Evolutionary conservation across 2,329 filamentous ascomycete species (phyloP), one percentile per base, ranked within the genome.

Genomic region (Tolypocladium nubicola): DNA sequence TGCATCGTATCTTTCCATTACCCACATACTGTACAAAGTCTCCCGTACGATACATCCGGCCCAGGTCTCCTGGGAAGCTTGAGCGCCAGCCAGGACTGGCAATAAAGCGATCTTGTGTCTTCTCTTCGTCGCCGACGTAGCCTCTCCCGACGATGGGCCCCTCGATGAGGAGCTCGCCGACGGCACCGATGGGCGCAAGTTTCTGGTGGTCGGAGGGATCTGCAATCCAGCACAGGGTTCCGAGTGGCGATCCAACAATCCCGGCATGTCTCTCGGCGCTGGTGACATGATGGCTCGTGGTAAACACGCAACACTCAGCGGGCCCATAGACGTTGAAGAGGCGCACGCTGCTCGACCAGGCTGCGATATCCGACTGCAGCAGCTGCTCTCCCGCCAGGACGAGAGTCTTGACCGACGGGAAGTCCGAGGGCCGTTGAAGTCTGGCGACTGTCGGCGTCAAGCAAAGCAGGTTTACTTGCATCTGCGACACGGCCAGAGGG

Each of bases 361-460:
- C 9, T 0, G 21, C 49, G n/a, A 57, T 41, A n/a, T 55, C 41
- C 13, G 37, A 26, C 16, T 53, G 21, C 10, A 53, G 8, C 52
- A 57, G 6, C 16, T 21, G 53, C 49, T 57, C 58, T 2, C 58
- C 55, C 19, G 21, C 38, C 5, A 57, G 26, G 6, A 76, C 73
- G 2, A 81, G 68, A 13, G 77, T 77, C 54, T 77, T 71, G 0
- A 80, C 68, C 0, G 71, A 73, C 9, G 75, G 72, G 7, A 79
- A 74, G 49, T 77, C 71, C 49, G 75, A 72, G 0, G 74, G 63
- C 14, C 77, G 74, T 2, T 80, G 63, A 4, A 79, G 74, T 0
- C 76, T 72, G 2, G 76, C 75, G 0, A 80, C 77, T 0, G 76
- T 78, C 0, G 78, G 78, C 0, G 78, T 80, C 66, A 81, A 75